phyloP scores from a whole-genome alignment of 768 basidiomycete species.

The Rhizopogon salebrosus region DNA sequence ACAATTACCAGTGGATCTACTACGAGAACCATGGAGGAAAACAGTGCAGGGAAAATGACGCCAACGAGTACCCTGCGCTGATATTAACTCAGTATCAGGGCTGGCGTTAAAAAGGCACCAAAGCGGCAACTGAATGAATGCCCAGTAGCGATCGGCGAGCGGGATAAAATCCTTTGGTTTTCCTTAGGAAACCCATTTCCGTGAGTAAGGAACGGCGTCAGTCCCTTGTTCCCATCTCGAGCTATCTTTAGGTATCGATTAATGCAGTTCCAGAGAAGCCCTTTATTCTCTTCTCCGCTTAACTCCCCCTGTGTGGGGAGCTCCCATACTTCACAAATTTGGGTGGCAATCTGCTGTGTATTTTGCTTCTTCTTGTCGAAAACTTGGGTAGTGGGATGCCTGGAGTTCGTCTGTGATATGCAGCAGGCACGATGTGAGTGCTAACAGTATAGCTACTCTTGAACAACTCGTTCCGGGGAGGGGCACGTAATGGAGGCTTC shows the following conservation, averaged over 20 bases:
- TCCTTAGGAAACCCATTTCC: constrained; percentile 86
- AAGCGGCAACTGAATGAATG: constrained; percentile 85
- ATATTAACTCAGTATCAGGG: neutral
- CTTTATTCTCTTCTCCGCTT: constrained; percentile 13
- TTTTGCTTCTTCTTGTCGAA: constrained; percentile 6
- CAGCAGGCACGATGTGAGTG: constrained; percentile 26
- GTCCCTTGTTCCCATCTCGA: constrained; percentile 24
- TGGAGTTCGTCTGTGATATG: constrained; percentile 19
- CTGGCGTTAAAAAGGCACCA: constrained; percentile 41
- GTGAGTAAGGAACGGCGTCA: constrained; percentile 76
- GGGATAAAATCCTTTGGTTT: constrained; percentile 41
- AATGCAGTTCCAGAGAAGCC: constrained; percentile 60
- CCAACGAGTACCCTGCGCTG: constrained; percentile 57
- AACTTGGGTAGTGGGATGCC: constrained; percentile 19
- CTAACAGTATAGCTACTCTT: constrained; percentile 17
- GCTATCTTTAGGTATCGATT: constrained; percentile 57
- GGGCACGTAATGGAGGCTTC: constrained; percentile 16
- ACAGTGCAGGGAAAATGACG: constrained; percentile 56
- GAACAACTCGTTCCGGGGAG: constrained; percentile 14
- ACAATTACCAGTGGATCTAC: constrained; percentile 82
- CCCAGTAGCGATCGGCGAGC: constrained; percentile 65
- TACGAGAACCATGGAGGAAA: constrained; percentile 65
- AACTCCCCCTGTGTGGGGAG: constrained; percentile 14
- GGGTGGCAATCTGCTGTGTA: constrained; percentile 9
- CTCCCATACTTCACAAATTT: constrained; percentile 14